phyloP scores from a whole-genome alignment of 768 basidiomycete species.

The Dacryopinax primogenitus region DNA sequence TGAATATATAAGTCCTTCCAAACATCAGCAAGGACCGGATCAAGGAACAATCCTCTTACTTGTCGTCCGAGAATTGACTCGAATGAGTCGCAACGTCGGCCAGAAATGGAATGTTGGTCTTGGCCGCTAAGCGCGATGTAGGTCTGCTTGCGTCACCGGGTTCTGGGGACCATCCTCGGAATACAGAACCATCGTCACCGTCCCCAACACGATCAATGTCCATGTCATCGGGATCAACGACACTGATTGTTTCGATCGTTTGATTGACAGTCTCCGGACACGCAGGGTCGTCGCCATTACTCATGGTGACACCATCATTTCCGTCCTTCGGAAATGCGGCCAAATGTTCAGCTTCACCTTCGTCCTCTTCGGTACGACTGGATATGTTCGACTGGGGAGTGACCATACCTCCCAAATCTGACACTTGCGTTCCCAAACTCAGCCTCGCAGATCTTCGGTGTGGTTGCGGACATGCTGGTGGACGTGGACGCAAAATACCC shows the following conservation, averaged over 20 bases:
- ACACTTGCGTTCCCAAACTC: not conserved
- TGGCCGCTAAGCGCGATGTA: not conserved
- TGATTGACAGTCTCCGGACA: not conserved
- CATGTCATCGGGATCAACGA: not conserved
- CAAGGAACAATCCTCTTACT: not conserved
- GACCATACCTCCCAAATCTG: not conserved
- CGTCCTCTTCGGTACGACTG: not conserved
- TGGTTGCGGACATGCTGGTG: constrained; percentile 18
- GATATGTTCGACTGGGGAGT: not conserved
- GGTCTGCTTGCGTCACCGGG: not conserved
- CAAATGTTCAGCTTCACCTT: constrained; percentile 9
- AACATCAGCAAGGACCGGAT: not conserved
- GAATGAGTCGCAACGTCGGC: not conserved
- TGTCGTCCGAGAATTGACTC: not conserved
- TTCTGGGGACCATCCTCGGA: not conserved
- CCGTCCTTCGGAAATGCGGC: not conserved
- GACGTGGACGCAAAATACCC: constrained; percentile 40
- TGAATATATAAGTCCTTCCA: constrained; percentile 65
- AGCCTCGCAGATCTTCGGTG: not conserved
- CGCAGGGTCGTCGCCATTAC: not conserved
- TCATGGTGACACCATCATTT: constrained; percentile 9
- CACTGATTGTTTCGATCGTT: too few relatives aligned
- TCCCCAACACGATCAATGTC: constrained; percentile 11
- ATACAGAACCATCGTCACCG: not conserved
- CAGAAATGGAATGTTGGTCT: not conserved